Base-by-base conservation (phyloP, 1,139 yeast genomes). In the Schizosaccharomyces versatilis region DNA sequence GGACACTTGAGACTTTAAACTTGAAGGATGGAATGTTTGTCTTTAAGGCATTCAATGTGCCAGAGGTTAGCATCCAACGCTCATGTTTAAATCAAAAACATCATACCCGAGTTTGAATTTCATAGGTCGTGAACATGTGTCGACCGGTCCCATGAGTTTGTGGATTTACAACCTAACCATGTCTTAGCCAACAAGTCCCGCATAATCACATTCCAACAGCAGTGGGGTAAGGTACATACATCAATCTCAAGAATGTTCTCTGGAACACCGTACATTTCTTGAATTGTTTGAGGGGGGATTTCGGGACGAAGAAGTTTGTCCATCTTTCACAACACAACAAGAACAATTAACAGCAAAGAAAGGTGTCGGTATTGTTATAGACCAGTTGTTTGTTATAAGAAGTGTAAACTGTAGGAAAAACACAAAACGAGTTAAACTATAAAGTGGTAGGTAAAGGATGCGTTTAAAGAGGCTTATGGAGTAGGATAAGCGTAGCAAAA, bases 211-310 rank as follows among this genome's bases (percentile, higher is more conserved):
- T 24, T 5, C 32, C 17, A 41, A 12, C 14, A 3, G n/a, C 9
- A 39, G n/a, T 8, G 7, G 38, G 19, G 32, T n/a, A 8, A 3
- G 15, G n/a, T 15, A 39, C 71, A 58, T 56, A 78, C 94, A 67
- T 88, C 97, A 47, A 93, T 80, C 67, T 90, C 98, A 52, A 90
- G 73, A 64, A 86, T 85, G 68, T 86, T 85, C 67, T 90, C 98
- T 0, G 97, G 97, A 61, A 84, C 95, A 0, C 94, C 95, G 63
- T 90, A 90, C 52, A 84, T 75, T 63, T 85, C 95, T 60, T 78
- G 84, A 66, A 80, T 80, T 8, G 85, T 75, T 65, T 83, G 94
- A 59, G 72, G 75, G 19, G 56, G 24, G 14, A 53, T 54, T 36
- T 55, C 56, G 15, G 54, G 57, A 8, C 57, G 42, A 44, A 32